Evolutionary conservation across 2,329 filamentous ascomycete species (phyloP).

Genomic region (Sphaerulina vaccinii): DNA sequence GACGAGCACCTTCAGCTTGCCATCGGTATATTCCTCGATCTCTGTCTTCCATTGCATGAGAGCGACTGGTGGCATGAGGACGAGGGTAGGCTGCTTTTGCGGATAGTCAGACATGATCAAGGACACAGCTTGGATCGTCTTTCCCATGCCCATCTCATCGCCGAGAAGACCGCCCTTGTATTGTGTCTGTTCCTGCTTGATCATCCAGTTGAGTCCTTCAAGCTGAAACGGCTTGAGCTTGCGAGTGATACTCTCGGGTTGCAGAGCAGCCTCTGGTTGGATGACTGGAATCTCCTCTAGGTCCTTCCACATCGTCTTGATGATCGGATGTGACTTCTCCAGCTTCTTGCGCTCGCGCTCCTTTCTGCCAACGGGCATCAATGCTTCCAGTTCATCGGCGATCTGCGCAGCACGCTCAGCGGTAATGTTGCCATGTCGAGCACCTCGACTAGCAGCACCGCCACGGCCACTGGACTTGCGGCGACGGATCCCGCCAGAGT

Average conservation of each 20-base stretch:
- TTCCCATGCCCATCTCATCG: slow-evolving; percentile 98
- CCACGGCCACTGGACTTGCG: too few relatives aligned
- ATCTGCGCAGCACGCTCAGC: slow-evolving; percentile 23
- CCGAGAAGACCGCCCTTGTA: slow-evolving; percentile 90
- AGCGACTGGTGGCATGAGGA: slow-evolving; percentile 23
- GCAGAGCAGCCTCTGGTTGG: slow-evolving; percentile 61
- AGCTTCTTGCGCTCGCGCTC: slow-evolving; percentile 63
- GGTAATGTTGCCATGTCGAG: slow-evolving; percentile 30
- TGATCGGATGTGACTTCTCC: slow-evolving; percentile 72
- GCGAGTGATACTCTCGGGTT: slow-evolving; percentile 75
- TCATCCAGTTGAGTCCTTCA: slow-evolving; percentile 93
- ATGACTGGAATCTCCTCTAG: slow-evolving; percentile 68
- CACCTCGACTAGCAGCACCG: slow-evolving; percentile 13
- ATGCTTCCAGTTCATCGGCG: slow-evolving; percentile 17
- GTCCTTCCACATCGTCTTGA: slow-evolving; percentile 81
- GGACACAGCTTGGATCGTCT: slow-evolving; percentile 97
- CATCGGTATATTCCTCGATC: slow-evolving; percentile 70
- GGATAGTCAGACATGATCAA: slow-evolving; percentile 98
- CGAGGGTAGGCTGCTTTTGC: slow-evolving; percentile 67
- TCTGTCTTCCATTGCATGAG: slow-evolving; percentile 46
- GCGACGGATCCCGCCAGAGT: too few relatives aligned
- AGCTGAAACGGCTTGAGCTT: slow-evolving; percentile 91
- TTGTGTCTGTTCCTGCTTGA: slow-evolving; percentile 76
- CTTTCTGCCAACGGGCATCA: slow-evolving; percentile 29
- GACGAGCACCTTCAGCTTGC: slow-evolving; percentile 84